A percentile compares a stretch with the other conserved stretches of the same genome.
phyloP scores from a whole-genome alignment of 129 eudicot genomes.

The Sambucus nigra region DNA sequence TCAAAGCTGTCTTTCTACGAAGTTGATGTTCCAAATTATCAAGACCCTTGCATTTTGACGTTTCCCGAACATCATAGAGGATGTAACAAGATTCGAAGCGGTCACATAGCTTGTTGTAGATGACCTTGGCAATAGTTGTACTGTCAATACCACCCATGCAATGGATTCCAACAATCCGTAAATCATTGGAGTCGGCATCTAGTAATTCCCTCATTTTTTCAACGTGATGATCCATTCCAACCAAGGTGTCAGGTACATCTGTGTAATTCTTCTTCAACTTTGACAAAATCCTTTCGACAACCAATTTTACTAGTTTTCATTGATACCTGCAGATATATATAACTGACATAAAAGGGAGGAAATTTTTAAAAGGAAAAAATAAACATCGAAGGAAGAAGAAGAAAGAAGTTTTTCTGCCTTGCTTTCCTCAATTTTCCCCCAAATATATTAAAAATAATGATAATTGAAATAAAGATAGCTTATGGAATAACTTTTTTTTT shows the following conservation, averaged over 20 bases:
- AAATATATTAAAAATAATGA: too few relatives aligned
- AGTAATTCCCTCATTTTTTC: conserved; percentile 2
- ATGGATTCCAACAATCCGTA: neutral
- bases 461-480: too few relatives aligned
- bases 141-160: conserved; percentile 16
- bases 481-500: too few relatives aligned
- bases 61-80: conserved; percentile 8
- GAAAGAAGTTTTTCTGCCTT: too few relatives aligned
- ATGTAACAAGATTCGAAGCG: conserved; percentile 2
- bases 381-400: too few relatives aligned
- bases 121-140: conserved; percentile 7
- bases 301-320: neutral
- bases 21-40: conserved; percentile 2
- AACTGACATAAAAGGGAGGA: neutral
- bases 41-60: neutral
- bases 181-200: neutral
- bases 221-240: neutral
- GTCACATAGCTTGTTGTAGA: conserved; percentile 4
- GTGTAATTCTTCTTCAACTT: neutral
- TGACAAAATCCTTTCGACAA: neutral
- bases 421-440: too few relatives aligned
- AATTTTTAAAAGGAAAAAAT: neutral
- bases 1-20: neutral
- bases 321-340: neutral
- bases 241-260: neutral